Percentiles rank a stretch among this genome's conserved stretches.
Conservation (phyloP, 83 land plant species). For the Picea abies region DNA sequence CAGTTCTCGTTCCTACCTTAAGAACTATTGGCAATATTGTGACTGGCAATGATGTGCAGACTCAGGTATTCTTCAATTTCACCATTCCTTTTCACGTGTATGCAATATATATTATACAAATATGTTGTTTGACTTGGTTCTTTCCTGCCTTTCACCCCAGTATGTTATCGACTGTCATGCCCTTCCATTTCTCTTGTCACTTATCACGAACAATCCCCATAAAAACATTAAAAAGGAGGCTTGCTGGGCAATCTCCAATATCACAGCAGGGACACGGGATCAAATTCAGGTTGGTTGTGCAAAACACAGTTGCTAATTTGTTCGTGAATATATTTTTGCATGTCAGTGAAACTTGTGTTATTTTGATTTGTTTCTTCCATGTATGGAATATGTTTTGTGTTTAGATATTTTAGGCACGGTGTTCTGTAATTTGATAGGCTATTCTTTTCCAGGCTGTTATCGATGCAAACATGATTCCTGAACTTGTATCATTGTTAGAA, state of each 20-base stretch:
- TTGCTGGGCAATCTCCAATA: slow-evolving; percentile 15
- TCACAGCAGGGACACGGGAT: slow-evolving; percentile 7
- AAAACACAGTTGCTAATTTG: neutral
- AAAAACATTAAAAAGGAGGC: slow-evolving; percentile 7
- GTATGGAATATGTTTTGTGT: neutral
- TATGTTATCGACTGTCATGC: neutral
- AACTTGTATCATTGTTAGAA: neutral
- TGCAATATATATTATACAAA: neutral
- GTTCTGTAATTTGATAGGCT: neutral
- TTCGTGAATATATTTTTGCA: neutral
- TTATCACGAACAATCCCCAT: neutral
- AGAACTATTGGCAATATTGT: slow-evolving; percentile 59
- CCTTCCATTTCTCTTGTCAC: slow-evolving; percentile 6
- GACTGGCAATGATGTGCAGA: slow-evolving; percentile 56
- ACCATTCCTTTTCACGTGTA: neutral
- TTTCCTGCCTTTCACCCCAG: neutral
- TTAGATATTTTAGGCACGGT: neutral
- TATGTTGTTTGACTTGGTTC: neutral
- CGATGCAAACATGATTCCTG: slow-evolving; percentile 11
- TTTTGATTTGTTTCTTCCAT: neutral
- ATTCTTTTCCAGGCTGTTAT: slow-evolving; percentile 10
- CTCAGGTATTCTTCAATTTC: slow-evolving; percentile 37
- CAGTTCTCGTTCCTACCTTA: slow-evolving; percentile 34
- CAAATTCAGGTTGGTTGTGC: slow-evolving; percentile 14
- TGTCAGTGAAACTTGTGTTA: neutral